These are phyloP conservation scores for Globisporangium mamillatum DNA, from an alignment of 352 stramenopile genomes.

Conservation along the genomic window DNA sequence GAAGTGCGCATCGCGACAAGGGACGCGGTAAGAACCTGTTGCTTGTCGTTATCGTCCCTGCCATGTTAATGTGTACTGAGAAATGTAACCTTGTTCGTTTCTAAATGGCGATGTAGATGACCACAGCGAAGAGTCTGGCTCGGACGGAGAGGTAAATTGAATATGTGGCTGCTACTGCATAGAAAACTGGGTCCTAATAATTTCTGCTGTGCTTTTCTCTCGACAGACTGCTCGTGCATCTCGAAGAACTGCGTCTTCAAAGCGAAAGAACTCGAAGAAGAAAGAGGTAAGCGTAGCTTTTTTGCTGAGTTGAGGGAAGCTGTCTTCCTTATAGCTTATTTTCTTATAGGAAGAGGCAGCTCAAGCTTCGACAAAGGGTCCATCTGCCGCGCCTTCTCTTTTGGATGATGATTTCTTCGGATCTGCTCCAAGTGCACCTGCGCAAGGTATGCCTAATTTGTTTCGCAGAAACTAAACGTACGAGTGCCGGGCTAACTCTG, in stretches of 20 bases:
- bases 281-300: constrained; percentile 45
- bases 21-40: constrained; percentile 22
- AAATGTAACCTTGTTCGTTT: not conserved
- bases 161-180: not conserved
- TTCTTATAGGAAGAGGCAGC: constrained; percentile 33
- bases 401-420: constrained; percentile 80
- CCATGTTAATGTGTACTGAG: not conserved
- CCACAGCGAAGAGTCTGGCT: constrained; percentile 63
- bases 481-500: too few relatives aligned
- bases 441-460: constrained; percentile 26
- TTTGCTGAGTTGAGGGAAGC: not conserved
- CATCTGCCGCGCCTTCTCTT: constrained; percentile 62
- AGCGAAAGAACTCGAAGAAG: constrained; percentile 67
- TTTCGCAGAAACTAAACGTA: not conserved
- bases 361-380: constrained; percentile 43
- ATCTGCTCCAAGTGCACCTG: constrained; percentile 29
- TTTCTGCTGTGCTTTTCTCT: not conserved
- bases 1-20: constrained; percentile 39
- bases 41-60: not conserved
- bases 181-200: not conserved
- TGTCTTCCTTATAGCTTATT: constrained; percentile 5
- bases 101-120: constrained; percentile 38
- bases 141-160: constrained; percentile 54
- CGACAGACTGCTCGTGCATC: constrained; percentile 27
- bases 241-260: constrained; percentile 54